phyloP scores from a whole-genome alignment of 805 yeast genomes.

The Jamesozyma jinghongensis region DNA sequence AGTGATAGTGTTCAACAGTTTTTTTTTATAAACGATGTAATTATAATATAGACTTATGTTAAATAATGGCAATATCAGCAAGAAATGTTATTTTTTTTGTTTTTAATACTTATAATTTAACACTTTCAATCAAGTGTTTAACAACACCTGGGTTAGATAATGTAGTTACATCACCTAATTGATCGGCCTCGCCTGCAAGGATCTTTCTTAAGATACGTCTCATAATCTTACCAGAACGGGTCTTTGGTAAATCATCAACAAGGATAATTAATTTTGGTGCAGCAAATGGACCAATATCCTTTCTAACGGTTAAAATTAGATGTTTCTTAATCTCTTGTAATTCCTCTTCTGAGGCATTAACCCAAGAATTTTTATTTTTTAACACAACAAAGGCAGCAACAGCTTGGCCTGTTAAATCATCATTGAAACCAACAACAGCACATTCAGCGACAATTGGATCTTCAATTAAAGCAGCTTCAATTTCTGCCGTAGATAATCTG shows the following conservation, averaged over 20 bases:
- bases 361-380: conserved; percentile 39
- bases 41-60: background rate
- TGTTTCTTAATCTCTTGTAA: conserved; percentile 49
- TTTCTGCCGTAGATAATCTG: conserved; percentile 81
- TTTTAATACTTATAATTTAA: conserved; percentile 22
- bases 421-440: conserved; percentile 78
- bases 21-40: background rate
- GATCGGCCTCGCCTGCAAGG: conserved; percentile 67
- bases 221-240: conserved; percentile 83
- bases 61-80: conserved; percentile 1
- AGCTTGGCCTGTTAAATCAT: conserved; percentile 80
- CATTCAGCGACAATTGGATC: conserved; percentile 63
- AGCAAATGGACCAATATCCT: conserved; percentile 79
- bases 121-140: conserved; percentile 51
- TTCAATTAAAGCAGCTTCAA: conserved; percentile 74
- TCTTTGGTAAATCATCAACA: conserved; percentile 74
- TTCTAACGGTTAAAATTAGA: conserved; percentile 59
- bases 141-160: conserved; percentile 71
- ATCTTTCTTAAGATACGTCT: conserved; percentile 76
- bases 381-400: conserved; percentile 75
- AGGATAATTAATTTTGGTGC: conserved; percentile 69
- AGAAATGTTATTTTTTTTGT: background rate
- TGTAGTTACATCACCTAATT: conserved; percentile 71
- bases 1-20: too few species aligned
- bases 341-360: conserved; percentile 34